Evolutionary conservation across 2,329 filamentous ascomycete species (phyloP).

Genomic region (Piedraia hortae): DNA sequence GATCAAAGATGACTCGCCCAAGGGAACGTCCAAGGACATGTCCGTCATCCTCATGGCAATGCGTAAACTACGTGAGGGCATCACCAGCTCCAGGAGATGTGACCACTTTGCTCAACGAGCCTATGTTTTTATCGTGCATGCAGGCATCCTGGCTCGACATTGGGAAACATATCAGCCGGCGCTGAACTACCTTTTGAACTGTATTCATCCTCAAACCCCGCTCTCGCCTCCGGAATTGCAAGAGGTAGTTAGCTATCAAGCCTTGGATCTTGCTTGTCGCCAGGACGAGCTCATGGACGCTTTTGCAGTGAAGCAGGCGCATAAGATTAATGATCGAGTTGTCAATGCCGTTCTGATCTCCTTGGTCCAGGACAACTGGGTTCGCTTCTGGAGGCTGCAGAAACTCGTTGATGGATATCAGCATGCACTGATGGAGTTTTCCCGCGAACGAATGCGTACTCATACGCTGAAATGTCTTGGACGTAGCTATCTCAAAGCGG

Average conservation of each 20-base stretch:
- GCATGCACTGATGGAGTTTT: constrained; percentile 54
- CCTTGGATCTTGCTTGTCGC: constrained; percentile 73
- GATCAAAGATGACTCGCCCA: constrained; percentile 7
- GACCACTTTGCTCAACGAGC: constrained; percentile 67
- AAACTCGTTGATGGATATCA: constrained; percentile 54
- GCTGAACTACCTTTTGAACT: constrained; percentile 47
- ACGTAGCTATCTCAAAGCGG: constrained; percentile 49
- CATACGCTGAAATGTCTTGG: constrained; percentile 73
- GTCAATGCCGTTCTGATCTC: constrained; percentile 41
- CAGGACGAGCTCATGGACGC: constrained; percentile 48
- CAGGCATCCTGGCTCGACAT: constrained; percentile 54
- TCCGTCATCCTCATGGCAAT: constrained; percentile 55
- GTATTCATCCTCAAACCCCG: constrained; percentile 36
- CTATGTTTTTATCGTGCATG: constrained; percentile 74
- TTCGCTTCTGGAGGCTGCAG: constrained; percentile 45
- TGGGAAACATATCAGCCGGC: constrained; percentile 79
- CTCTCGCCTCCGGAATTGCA: constrained; percentile 45
- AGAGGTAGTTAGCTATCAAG: constrained; percentile 55
- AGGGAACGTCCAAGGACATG: constrained; percentile 26
- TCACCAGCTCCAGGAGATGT: constrained; percentile 47
- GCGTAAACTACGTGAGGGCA: constrained; percentile 72
- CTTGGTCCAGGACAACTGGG: constrained; percentile 58
- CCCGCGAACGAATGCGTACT: constrained; percentile 42
- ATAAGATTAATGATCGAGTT: constrained; percentile 34
- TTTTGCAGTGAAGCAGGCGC: constrained; percentile 33